Percentiles rank a stretch among this genome's conserved stretches.
Conservation (phyloP, 768 basidiomycete genomes). For the Sistotremastrum niveocremeum region DNA sequence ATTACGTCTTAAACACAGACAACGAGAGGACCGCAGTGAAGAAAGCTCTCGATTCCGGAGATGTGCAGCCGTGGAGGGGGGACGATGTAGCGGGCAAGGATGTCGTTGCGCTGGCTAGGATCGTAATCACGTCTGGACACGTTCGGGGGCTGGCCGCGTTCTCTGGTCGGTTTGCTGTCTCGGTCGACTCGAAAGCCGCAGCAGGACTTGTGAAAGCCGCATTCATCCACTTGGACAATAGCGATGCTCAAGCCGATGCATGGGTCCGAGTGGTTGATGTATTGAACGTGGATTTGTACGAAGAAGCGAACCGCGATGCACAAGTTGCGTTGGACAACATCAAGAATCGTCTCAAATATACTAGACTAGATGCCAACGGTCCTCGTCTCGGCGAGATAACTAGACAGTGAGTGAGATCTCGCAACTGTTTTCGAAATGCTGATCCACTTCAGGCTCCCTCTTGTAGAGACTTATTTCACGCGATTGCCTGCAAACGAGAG, state of each 20-base stretch:
- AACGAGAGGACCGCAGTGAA: constrained; percentile 48
- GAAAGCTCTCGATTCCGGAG: constrained; percentile 33
- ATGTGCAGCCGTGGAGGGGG: constrained; percentile 47
- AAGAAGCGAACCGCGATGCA: constrained; percentile 78
- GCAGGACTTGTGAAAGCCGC: constrained; percentile 68
- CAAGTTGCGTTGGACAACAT: constrained; percentile 60
- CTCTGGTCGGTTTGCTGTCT: constrained; percentile 53
- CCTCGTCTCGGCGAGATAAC: constrained; percentile 75
- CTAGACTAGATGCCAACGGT: constrained; percentile 68
- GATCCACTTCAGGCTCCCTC: constrained; percentile 42
- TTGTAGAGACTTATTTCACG: constrained; percentile 90
- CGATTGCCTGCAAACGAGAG: constrained; percentile 38
- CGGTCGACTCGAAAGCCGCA: constrained; percentile 47
- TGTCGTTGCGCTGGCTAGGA: constrained; percentile 50
- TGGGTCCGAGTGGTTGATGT: constrained; percentile 77
- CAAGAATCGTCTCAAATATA: constrained; percentile 64
- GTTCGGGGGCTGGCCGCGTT: constrained; percentile 48
- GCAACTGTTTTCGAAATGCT: neutral
- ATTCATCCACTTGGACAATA: constrained; percentile 33
- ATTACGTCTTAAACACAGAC: constrained; percentile 73
- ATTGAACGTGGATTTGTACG: constrained; percentile 79
- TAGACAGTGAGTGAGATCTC: constrained; percentile 36
- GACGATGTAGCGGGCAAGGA: constrained; percentile 43
- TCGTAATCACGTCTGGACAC: constrained; percentile 38
- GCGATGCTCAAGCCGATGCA: constrained; percentile 44